These are phyloP conservation scores for Amanita rubescens DNA, from an alignment of 768 basidiomycete species.

Conservation along the genomic window DNA sequence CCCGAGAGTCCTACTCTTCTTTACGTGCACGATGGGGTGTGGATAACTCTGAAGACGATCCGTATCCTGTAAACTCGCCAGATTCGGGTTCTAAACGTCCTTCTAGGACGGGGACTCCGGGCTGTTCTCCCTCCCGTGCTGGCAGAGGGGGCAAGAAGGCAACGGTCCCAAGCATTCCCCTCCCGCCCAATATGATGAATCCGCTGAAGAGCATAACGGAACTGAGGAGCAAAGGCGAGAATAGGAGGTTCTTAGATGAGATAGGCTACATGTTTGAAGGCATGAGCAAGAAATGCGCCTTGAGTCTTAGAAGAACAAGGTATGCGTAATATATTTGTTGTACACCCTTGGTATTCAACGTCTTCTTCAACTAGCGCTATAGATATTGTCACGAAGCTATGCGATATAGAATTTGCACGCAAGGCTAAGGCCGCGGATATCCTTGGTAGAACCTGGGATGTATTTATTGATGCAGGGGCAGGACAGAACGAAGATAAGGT, in stretches of 20 bases:
- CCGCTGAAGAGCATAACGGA: slow-evolving; percentile 77
- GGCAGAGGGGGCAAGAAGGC: slow-evolving; percentile 30
- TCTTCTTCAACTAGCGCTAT: slow-evolving; percentile 45
- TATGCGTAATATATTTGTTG: slow-evolving; percentile 18
- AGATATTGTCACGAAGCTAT: slow-evolving; percentile 69
- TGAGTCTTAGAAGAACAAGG: slow-evolving; percentile 65
- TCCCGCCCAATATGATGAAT: slow-evolving; percentile 60
- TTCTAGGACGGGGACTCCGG: slow-evolving; percentile 19
- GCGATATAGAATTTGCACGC: slow-evolving; percentile 67
- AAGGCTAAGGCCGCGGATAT: slow-evolving; percentile 77
- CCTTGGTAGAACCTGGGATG: slow-evolving; percentile 59
- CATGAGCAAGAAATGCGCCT: slow-evolving; percentile 42
- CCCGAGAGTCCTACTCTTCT: slow-evolving; percentile 69
- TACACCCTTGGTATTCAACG: not conserved
- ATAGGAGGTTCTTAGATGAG: slow-evolving; percentile 73
- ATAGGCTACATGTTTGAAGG: slow-evolving; percentile 84
- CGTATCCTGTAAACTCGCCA: slow-evolving; percentile 26
- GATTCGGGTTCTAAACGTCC: slow-evolving; percentile 22
- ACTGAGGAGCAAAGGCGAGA: slow-evolving; percentile 73
- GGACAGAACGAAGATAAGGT: slow-evolving; percentile 53
- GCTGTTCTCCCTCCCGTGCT: slow-evolving; percentile 27
- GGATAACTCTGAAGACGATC: slow-evolving; percentile 72
- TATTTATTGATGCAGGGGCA: slow-evolving; percentile 49
- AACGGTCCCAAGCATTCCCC: slow-evolving; percentile 19
- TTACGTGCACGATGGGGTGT: slow-evolving; percentile 77